Percentiles rank a stretch among this genome's conserved stretches.
Conservation (phyloP, 805 yeast genomes). For the Myxozyma lipomycoides region DNA sequence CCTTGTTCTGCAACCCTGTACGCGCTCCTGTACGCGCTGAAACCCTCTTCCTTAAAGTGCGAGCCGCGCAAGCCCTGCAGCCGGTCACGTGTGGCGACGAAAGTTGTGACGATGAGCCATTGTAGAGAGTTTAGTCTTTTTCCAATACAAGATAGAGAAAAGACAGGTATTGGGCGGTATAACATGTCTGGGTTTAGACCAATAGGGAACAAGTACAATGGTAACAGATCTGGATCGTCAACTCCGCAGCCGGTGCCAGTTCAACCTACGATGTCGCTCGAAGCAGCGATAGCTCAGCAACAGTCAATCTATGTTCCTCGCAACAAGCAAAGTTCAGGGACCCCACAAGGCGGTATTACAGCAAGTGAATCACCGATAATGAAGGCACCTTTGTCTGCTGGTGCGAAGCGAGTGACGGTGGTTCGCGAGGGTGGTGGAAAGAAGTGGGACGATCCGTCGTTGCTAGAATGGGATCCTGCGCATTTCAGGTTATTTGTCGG, state of each 20-base stretch:
- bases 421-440: conserved; percentile 47
- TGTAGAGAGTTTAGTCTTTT: background rate
- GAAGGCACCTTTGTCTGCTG: conserved; percentile 1
- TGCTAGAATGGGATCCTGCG: conserved; percentile 62
- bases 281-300: conserved; percentile 24
- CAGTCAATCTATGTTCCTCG: conserved; percentile 21
- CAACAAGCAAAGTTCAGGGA: conserved; percentile 3
- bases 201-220: too few relatives aligned
- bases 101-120: background rate
- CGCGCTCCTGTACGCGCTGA: too few relatives aligned
- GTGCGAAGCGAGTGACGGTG: conserved; percentile 33
- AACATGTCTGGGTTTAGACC: background rate
- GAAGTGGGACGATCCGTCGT: conserved; percentile 47
- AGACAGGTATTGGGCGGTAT: too few relatives aligned
- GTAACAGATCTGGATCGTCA: too few relatives aligned
- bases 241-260: too few relatives aligned
- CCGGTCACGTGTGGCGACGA: too few relatives aligned
- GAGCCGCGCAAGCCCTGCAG: too few relatives aligned
- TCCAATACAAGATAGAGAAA: too few relatives aligned
- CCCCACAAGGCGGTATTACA: too few relatives aligned
- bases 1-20: too few relatives aligned
- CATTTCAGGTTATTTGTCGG: conserved; percentile 75
- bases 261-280: background rate
- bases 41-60: too few relatives aligned
- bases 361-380: too few relatives aligned